Conservation (phyloP, 2,329 filamentous ascomycete genomes). For the Nannizziopsis arthrosporioides region DNA sequence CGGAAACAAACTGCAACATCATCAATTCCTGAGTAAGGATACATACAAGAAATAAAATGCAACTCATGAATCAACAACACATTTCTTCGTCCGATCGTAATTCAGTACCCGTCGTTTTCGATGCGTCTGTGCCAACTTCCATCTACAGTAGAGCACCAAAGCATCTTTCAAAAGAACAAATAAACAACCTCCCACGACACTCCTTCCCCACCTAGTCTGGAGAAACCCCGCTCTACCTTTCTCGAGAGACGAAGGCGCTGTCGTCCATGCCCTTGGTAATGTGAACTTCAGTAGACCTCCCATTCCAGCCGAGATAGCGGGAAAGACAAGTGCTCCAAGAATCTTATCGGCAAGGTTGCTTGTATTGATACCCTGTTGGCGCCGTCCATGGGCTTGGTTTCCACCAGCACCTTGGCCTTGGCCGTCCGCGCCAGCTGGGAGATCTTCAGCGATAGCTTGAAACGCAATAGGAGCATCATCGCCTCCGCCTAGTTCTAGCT, state of each 20-base stretch:
- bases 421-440: conserved; percentile 21
- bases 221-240: conserved; percentile 53
- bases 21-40: too few relatives aligned
- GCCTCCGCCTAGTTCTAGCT: conserved; percentile 41
- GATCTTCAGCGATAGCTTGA: conserved; percentile 19
- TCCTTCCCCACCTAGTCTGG: conserved; percentile 78
- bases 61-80: conserved; percentile 16
- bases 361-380: conserved; percentile 40
- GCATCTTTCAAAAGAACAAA: conserved; percentile 74
- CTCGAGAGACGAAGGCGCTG: conserved; percentile 29
- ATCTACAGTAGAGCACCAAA: conserved; percentile 47
- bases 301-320: conserved; percentile 64
- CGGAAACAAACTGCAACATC: too few relatives aligned
- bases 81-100: conserved; percentile 35
- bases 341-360: conserved; percentile 48
- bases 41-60: background rate
- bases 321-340: conserved; percentile 64
- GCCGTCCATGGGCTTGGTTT: conserved; percentile 26
- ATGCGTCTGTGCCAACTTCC: conserved; percentile 39
- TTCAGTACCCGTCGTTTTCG: conserved; percentile 37
- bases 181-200: conserved; percentile 73
- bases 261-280: conserved; percentile 58
- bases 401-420: conserved; percentile 15
- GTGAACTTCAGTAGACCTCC: conserved; percentile 61
- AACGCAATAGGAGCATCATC: conserved; percentile 26